Evolutionary conservation across 495 filamentous ascomycete species (phyloP).

Genomic region (Achaetomiella virescens): DNA sequence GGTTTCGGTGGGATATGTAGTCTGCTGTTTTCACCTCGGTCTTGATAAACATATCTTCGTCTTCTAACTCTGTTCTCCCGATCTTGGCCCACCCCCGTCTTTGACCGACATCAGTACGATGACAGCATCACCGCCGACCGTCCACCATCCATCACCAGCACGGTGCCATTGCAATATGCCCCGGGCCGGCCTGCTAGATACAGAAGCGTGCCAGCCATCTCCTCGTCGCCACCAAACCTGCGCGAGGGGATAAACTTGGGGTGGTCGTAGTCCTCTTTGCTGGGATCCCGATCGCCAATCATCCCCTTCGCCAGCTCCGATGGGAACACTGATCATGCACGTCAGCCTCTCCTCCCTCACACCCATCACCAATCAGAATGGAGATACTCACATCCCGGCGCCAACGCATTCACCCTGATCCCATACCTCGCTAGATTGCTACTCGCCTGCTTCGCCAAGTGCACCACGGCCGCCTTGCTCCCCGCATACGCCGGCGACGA

Average conservation of each 20-base stretch:
- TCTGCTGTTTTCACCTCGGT: neutral
- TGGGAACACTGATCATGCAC: conserved; percentile 40
- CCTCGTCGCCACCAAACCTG: conserved; percentile 47
- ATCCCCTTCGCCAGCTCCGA: conserved; percentile 47
- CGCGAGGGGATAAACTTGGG: conserved; percentile 45
- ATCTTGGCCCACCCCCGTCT: neutral
- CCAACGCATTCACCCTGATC: conserved; percentile 57
- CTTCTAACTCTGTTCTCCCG: too few relatives aligned
- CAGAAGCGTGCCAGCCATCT: conserved; percentile 52
- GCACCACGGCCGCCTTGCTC: conserved; percentile 55
- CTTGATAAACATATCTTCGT: too few relatives aligned
- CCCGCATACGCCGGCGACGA: conserved; percentile 52
- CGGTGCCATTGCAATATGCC: conserved; percentile 52
- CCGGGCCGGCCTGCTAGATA: conserved; percentile 53
- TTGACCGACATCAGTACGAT: conserved; percentile 31
- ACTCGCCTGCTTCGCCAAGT: conserved; percentile 56
- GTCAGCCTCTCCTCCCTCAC: conserved; percentile 13
- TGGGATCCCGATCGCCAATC: conserved; percentile 36
- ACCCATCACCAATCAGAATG: conserved; percentile 46
- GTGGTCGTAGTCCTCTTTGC: conserved; percentile 27
- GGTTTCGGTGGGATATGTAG: neutral
- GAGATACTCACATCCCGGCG: conserved; percentile 49
- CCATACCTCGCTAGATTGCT: conserved; percentile 46
- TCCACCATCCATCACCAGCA: conserved; percentile 54
- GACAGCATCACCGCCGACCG: conserved; percentile 39